Evolutionary conservation across 768 basidiomycete genomes (phyloP), one percentile per base, ranked within the genome.

Genomic region (Tulasnella calospora): DNA sequence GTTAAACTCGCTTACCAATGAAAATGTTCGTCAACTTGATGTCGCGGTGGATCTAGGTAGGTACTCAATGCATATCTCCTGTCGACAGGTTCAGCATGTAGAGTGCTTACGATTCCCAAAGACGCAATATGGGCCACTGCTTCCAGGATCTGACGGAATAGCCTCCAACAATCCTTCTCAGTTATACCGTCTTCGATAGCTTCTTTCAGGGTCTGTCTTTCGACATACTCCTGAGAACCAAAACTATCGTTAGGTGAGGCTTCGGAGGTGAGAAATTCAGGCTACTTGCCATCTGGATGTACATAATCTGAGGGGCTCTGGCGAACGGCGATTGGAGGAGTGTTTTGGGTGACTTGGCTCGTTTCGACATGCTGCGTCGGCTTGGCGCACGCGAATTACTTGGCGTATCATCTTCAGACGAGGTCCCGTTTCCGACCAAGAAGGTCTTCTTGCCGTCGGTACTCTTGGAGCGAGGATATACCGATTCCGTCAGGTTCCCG

Each of bases 11-110:
- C 88, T 40, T 81, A 94, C 94, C 94, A 73, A 97, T 94, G 84
- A 98, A 95, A 80, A 98, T 95, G 82, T 98, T 98, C 0, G 92
- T 93, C 19, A 95, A 85, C 83, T 98, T 98, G 83, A 98, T 93
- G 83, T 98, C 96, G 73, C 93, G 79, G 74, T 83, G 82, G 15
- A 83, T 81, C 79, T 80, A 75, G 36, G 38, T 72, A 46, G 40
- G 57, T 15, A 19, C 30, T 76, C 30, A 51, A 17, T 40, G 3
- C n/a, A 47, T 21, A n/a, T 23, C 8, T 36, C 9, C 55, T 21
- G 46, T 36, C 35, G 3, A 23, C 5, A n/a, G 51, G 35, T 30
- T n/a, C 41, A 40, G 51, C 15, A 36, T 80, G 71, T 33, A 46
- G 40, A 40, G 81, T 19, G 86, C 91, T 79, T 33, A 93, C 92